Evolutionary conservation across 2,329 filamentous ascomycete genomes (phyloP).

Genomic region (Fusarium sp.): DNA sequence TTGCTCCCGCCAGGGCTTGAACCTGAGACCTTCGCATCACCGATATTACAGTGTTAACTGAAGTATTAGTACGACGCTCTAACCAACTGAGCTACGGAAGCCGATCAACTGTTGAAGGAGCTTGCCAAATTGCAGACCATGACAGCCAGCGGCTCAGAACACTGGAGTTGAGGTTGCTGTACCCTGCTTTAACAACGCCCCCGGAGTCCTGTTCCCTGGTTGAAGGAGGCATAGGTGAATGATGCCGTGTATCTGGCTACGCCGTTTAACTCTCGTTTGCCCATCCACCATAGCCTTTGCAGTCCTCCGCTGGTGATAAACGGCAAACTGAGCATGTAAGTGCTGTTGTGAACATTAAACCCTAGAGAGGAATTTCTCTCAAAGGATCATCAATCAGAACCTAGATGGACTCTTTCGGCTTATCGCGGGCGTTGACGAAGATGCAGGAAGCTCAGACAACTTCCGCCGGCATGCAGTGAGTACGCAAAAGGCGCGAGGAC

Average conservation of each 20-base stretch:
- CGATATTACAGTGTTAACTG: constrained; percentile 29
- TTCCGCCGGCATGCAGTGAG: background rate
- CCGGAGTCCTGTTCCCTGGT: background rate
- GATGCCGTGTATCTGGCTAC: background rate
- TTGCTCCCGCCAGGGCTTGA: constrained; percentile 47
- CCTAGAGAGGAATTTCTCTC: background rate
- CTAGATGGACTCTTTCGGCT: background rate
- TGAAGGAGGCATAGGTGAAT: background rate
- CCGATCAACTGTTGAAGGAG: constrained; percentile 30
- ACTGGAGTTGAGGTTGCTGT: background rate
- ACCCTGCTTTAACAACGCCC: background rate
- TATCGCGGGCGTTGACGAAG: background rate
- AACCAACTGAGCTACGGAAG: constrained; percentile 48
- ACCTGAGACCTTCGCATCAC: constrained; percentile 47
- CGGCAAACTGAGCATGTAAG: background rate
- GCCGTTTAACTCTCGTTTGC: background rate
- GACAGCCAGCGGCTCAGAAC: background rate
- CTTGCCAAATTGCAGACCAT: background rate
- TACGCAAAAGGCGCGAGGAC: background rate
- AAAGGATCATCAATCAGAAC: background rate
- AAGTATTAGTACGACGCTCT: constrained; percentile 48
- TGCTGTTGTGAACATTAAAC: background rate
- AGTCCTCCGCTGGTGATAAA: background rate
- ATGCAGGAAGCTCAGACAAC: background rate
- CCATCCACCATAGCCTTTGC: background rate